A percentile compares a stretch with the other conserved stretches of the same genome.
Conservation (phyloP, 495 filamentous ascomycete genomes). For the Daldinia vernicosa region DNA sequence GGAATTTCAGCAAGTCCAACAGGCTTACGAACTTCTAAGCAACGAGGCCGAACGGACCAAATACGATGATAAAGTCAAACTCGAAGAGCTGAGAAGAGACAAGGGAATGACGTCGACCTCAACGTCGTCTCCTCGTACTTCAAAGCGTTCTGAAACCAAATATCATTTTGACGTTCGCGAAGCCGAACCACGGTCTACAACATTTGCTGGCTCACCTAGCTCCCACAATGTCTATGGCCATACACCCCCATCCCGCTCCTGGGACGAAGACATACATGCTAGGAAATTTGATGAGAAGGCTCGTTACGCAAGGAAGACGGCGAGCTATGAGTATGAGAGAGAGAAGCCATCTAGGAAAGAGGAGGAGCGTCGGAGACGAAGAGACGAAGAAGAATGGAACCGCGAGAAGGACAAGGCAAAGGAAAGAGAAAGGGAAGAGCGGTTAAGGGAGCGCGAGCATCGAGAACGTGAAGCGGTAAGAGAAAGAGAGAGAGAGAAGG, state of each 20-base stretch:
- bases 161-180: conserved; percentile 46
- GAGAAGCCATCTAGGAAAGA: conserved; percentile 51
- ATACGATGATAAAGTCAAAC: conserved; percentile 79
- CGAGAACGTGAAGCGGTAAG: conserved; percentile 39
- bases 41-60: conserved; percentile 74
- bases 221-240: conserved; percentile 47
- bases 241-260: conserved; percentile 51
- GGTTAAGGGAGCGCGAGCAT: conserved; percentile 31
- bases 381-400: conserved; percentile 50
- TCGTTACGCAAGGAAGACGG: conserved; percentile 50
- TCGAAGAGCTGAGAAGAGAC: conserved; percentile 61
- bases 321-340: conserved; percentile 55
- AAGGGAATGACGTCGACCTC: conserved; percentile 51
- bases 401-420: conserved; percentile 48
- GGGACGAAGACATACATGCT: conserved; percentile 51
- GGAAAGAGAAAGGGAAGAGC: conserved; percentile 34
- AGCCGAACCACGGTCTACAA: conserved; percentile 40
- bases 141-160: conserved; percentile 47
- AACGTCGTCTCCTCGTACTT: conserved; percentile 44
- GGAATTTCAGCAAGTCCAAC: conserved; percentile 92
- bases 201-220: conserved; percentile 32
- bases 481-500: conserved; percentile 44
- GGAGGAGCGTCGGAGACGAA: conserved; percentile 51
- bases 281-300: conserved; percentile 47
- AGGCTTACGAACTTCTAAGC: conserved; percentile 90